Conservation (phyloP, 179 eudicot species). For the Beta corolliflora region DNA sequence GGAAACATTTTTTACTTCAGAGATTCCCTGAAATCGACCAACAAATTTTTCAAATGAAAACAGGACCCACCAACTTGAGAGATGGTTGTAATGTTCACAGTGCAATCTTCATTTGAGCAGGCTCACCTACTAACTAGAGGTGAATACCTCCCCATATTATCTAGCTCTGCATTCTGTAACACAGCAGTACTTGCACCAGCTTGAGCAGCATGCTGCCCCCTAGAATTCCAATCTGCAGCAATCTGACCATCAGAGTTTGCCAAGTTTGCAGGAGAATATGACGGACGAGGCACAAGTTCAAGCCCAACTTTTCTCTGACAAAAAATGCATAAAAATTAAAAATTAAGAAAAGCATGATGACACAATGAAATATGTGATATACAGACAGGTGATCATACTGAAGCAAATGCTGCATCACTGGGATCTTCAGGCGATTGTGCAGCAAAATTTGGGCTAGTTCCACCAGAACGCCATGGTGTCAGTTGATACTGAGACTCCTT, state of each 20-base stretch:
- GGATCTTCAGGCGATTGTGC: slow-evolving; percentile 60
- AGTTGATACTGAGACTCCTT: slow-evolving; percentile 91
- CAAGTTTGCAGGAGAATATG: slow-evolving; percentile 57
- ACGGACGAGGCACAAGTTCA: slow-evolving; percentile 73
- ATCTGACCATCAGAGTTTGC: slow-evolving; percentile 48
- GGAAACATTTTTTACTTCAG: slow-evolving; percentile 11
- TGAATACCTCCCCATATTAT: slow-evolving; percentile 61
- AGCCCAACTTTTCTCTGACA: slow-evolving; percentile 68
- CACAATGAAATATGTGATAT: slow-evolving; percentile 18
- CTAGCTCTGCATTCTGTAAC: slow-evolving; percentile 49
- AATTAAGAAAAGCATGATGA: slow-evolving; percentile 21
- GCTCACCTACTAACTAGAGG: slow-evolving; percentile 88
- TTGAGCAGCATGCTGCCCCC: slow-evolving; percentile 45
- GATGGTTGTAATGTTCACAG: slow-evolving; percentile 45
- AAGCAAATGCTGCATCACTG: slow-evolving; percentile 53
- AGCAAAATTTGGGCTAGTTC: slow-evolving; percentile 47
- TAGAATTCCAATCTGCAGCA: slow-evolving; percentile 63
- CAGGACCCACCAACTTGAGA: slow-evolving; percentile 54
- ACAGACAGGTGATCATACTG: slow-evolving; percentile 47
- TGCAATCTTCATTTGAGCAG: slow-evolving; percentile 47
- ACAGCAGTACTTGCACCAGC: slow-evolving; percentile 44
- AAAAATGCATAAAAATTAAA: slow-evolving; percentile 30
- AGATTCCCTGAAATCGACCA: slow-evolving; percentile 33
- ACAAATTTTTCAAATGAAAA: slow-evolving; percentile 30
- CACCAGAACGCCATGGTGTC: slow-evolving; percentile 84